Conservation (phyloP, 495 filamentous ascomycete species). For the Podospora appendiculata region DNA sequence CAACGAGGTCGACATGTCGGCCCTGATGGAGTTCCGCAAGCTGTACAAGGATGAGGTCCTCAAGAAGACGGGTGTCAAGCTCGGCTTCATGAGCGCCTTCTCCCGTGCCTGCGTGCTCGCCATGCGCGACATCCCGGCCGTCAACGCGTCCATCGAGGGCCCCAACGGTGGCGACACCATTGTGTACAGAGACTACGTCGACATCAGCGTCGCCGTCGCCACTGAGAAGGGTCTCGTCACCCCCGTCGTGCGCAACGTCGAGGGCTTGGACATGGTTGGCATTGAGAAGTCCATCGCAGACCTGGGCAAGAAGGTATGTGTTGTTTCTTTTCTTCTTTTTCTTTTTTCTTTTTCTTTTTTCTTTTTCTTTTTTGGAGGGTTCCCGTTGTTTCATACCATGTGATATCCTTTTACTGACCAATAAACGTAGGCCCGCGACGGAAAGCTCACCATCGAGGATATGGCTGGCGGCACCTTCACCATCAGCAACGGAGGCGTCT, state of each 20-base stretch:
- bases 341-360: too few relatives aligned
- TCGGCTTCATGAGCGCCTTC: conserved; percentile 98
- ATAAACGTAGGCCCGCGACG: conserved; percentile 68
- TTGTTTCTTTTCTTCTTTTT: too few relatives aligned
- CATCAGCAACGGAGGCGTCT: conserved; percentile 83
- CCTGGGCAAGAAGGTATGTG: conserved; percentile 78
- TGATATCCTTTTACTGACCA: conserved; percentile 10
- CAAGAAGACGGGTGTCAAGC: conserved; percentile 94
- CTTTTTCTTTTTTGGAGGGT: too few relatives aligned
- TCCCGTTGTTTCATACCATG: too few relatives aligned
- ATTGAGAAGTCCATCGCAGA: conserved; percentile 92
- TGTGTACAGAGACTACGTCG: conserved; percentile 95
- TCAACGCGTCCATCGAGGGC: conserved; percentile 96
- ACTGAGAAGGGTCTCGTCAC: conserved; percentile 97
- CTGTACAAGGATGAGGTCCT: conserved; percentile 92
- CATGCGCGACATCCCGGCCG: conserved; percentile 90
- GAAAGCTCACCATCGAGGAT: conserved; percentile 97
- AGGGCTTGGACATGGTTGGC: conserved; percentile 74
- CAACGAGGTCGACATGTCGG: conserved; percentile 99
- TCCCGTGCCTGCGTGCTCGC: conserved; percentile 84
- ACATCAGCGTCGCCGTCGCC: conserved; percentile 94
- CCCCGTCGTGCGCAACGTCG: conserved; percentile 89
- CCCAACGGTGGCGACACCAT: conserved; percentile 94
- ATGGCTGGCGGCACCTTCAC: conserved; percentile 99
- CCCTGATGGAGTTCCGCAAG: conserved; percentile 93